Evolutionary conservation across 2,329 filamentous ascomycete genomes (phyloP).

Genomic region (Tympanopsis confertula): DNA sequence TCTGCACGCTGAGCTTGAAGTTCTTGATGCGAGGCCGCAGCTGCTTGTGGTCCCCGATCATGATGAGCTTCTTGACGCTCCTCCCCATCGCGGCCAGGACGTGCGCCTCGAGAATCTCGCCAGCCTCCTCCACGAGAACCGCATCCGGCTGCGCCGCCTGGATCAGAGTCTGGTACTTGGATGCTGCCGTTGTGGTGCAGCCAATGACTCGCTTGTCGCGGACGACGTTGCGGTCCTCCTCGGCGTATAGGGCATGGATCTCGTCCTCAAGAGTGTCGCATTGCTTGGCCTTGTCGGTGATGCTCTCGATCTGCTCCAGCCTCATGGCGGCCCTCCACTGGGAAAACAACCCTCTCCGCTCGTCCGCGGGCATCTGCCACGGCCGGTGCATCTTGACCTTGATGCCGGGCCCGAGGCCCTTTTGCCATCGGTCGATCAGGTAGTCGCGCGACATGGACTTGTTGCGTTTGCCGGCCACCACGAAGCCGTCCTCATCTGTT

Average conservation of each 20-base stretch:
- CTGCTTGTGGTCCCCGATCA: conserved; percentile 67
- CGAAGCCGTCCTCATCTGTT: conserved; percentile 28
- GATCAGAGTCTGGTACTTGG: conserved; percentile 45
- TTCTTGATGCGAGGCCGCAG: conserved; percentile 56
- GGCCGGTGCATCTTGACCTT: conserved; percentile 24
- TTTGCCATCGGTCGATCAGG: conserved; percentile 40
- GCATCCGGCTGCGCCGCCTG: conserved; percentile 41
- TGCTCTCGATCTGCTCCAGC: conserved; percentile 32
- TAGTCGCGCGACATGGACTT: conserved; percentile 31
- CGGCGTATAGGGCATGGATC: conserved; percentile 29
- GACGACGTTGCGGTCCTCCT: conserved; percentile 30
- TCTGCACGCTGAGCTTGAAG: conserved; percentile 48
- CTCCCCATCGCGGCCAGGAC: conserved; percentile 46
- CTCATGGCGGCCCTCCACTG: conserved; percentile 33
- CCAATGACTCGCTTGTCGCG: conserved; percentile 48
- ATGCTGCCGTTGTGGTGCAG: conserved; percentile 61
- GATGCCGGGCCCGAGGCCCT: conserved; percentile 29
- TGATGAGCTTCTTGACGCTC: conserved; percentile 47
- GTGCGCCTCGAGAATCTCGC: conserved; percentile 61
- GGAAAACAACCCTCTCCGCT: conserved; percentile 20
- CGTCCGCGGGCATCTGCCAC: conserved; percentile 35
- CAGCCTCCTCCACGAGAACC: conserved; percentile 61
- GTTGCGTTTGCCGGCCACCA: conserved; percentile 28
- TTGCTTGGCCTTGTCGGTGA: conserved; percentile 22
- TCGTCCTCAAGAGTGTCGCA: conserved; percentile 28